Base-by-base conservation (phyloP, 768 basidiomycete genomes). In the Jaapia argillacea region DNA sequence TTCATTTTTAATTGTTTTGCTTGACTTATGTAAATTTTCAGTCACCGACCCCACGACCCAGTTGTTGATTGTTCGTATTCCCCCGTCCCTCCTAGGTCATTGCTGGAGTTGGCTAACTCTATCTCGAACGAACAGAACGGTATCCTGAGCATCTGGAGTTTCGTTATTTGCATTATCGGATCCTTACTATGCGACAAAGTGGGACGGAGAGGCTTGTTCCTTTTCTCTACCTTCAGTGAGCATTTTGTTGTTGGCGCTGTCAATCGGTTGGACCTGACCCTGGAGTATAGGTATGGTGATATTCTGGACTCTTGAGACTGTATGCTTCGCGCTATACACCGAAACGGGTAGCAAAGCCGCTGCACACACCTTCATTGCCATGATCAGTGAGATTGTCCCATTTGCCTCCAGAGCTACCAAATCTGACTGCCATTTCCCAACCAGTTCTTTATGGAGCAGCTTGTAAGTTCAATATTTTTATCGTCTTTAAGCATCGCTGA, bases 121-220 rank as follows among this genome's bases (percentile, higher is more conserved):
- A n/a, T n/a, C n/a, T n/a, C n/a, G n/a, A n/a, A n/a, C n/a, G n/a
- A n/a, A n/a, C 48, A 75, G 69, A 78, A 79, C 51, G 75, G 72
- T 41, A 54, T 71, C 44, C 58, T 77, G 24, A 69, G 71, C 50
- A 72, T 77, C 46, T 78, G 63, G 58, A 77, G 77, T 56, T 71
- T 79, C 41, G 55, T 72, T 45, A 61, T 75, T 36, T 72, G 74
- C 16, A 59, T 75, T 40, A 41, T 59, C 20, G 72, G 72, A 23
- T 70, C 68, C 23, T 60, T 73, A 43, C 57, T 72, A 16, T 72
- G 69, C 43, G 75, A 77, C 48, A 61, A 63, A 28, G 60, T 66
- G 35, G 75, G 77, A 13, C 56, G 77, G 36, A 65, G 75, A 2
- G 66, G 61, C 3, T 56, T 78, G 25, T 76, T 75, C 62, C 57